These are phyloP conservation scores for Annona cherimola DNA, from an alignment of 164 flowering plant genomes.

Conservation along the genomic window DNA sequence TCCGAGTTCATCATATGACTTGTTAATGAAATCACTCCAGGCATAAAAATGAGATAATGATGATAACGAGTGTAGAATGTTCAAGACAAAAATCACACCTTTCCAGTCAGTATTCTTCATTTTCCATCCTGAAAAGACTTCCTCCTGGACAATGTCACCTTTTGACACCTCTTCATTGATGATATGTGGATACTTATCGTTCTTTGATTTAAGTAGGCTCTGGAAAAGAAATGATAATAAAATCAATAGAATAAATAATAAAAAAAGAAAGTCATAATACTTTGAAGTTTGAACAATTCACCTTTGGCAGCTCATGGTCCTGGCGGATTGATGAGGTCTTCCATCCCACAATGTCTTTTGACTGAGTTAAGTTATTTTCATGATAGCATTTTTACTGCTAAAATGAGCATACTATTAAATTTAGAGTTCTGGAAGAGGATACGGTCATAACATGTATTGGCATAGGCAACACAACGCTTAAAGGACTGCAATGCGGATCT, in stretches of 20 bases:
- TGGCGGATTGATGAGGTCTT: conserved; percentile 77
- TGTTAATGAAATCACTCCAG: too few relatives aligned
- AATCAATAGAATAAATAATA: conserved; percentile 4
- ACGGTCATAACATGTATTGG: conserved; percentile 74
- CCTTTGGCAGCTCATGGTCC: conserved; percentile 75
- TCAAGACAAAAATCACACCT: conserved; percentile 37
- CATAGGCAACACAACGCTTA: conserved; percentile 68
- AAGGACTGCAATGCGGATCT: conserved; percentile 88
- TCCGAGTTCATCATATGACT: not conserved
- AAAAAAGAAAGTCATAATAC: not conserved
- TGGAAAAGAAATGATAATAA: conserved; percentile 25
- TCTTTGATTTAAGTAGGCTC: conserved; percentile 30
- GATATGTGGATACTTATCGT: conserved; percentile 63
- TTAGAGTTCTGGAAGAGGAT: conserved; percentile 36
- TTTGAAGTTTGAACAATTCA: conserved; percentile 15
- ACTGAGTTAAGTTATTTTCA: conserved; percentile 31
- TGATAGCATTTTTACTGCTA: not conserved
- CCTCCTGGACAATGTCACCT: conserved; percentile 18
- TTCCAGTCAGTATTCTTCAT: conserved; percentile 35
- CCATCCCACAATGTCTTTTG: conserved; percentile 83
- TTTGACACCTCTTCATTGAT: conserved; percentile 45
- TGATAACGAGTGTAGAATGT: not conserved
- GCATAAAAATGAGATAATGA: too few relatives aligned
- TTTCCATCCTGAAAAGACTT: conserved; percentile 19
- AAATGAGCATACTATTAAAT: not conserved